Evolutionary conservation across 306 rosid genomes (phyloP).

Genomic region (Inga leiocalycina): DNA sequence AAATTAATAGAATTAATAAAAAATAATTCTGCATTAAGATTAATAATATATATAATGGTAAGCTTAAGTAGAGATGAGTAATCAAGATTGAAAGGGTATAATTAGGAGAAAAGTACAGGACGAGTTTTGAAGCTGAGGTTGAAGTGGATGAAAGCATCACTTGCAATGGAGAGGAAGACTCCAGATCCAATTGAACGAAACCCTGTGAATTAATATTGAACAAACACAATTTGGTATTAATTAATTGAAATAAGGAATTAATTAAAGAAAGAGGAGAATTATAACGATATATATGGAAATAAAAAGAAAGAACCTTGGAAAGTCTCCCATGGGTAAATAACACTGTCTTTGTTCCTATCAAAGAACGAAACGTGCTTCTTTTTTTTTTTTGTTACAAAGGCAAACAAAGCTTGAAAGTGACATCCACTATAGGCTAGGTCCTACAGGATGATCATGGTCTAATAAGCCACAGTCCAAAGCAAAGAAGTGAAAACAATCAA

Average conservation of each 20-base stretch:
- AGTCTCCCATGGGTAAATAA: neutral
- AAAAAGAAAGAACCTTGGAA: neutral
- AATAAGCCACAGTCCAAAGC: no score
- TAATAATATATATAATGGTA: no score
- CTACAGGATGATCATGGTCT: no score
- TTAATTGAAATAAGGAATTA: neutral
- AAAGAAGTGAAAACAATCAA: no score
- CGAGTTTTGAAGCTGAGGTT: constrained; percentile 55
- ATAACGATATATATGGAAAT: neutral
- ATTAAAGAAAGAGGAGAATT: neutral
- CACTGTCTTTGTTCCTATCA: neutral
- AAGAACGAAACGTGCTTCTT: constrained; percentile 1
- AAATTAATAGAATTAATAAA: no score
- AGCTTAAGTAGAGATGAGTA: neutral
- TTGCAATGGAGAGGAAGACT: constrained; percentile 29
- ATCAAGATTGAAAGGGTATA: neutral
- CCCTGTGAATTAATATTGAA: constrained; percentile 23
- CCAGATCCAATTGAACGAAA: constrained; percentile 65
- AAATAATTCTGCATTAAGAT: no score
- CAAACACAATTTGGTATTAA: neutral
- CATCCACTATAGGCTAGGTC: no score
- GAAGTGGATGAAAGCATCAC: constrained; percentile 43
- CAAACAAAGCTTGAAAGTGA: no score
- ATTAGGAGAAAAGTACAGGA: constrained; percentile 36
- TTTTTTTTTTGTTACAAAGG: no score